Base-by-base conservation (phyloP, 768 basidiomycete genomes). In the Naganishia randhawae region DNA sequence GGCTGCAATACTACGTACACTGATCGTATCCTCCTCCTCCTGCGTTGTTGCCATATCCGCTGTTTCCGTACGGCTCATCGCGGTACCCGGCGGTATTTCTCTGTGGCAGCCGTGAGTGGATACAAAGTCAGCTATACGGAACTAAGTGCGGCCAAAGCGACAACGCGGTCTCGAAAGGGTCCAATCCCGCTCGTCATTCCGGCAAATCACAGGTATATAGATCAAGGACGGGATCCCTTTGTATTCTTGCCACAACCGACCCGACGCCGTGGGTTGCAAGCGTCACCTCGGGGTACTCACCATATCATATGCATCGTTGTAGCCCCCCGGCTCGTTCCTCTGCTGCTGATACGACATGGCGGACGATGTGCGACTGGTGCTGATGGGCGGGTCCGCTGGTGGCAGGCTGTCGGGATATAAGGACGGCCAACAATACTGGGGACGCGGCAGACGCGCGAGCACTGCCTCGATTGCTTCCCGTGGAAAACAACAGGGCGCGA, bases 61-160 rank as follows among this genome's bases (percentile, higher is more conserved):
- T 50, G 37, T 52, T 65, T 25, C 54, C 52, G 29, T 57, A 37
- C 9, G 75, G 73, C 39, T 73, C 71, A 67, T 75, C 74, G 45
- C 69, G 69, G 63, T 74, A 73, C n/a, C 76, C 74, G 4, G 71
- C 71, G 9, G 53, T 67, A 33, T 67, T 53, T 41, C 37, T 41
- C 66, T 67, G 65, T 67, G 53, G 14, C n/a, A 51, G n/a, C n/a
- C n/a, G 50, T 41, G 54, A 14, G 5, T 25, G 39, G 50, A 39
- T 19, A 42, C 50, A 33, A 13, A 27, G 16, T 50, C 17, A 27
- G 31, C 50, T 17, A 31, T 33, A 14, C 25, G 11, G 17, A 16
- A 17, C 5, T 6, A 4, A 19, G 25, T 8, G 62, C 41, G 17
- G 11, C 16, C 62, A 6, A 25, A 10, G 41, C 16, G 35, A 25